A percentile compares a stretch with the other conserved stretches of the same genome.
Evolutionary conservation across 495 filamentous ascomycete genomes (phyloP).

Genomic region (Xylaria telfairii): DNA sequence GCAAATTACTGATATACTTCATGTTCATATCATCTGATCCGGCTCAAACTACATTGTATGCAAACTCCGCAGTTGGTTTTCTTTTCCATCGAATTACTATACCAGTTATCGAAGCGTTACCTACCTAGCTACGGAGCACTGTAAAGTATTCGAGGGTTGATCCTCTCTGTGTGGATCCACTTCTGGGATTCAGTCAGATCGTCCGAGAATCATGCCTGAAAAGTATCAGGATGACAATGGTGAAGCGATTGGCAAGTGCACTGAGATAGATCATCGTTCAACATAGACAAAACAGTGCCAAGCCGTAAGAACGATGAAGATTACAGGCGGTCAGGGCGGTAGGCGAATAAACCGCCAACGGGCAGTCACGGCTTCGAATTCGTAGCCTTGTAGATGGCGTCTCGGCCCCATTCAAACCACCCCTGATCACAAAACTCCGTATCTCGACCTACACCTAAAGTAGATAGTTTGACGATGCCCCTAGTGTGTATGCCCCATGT

Average conservation of each 20-base stretch:
- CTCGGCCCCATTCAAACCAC: neutral
- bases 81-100: neutral
- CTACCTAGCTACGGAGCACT: too few relatives aligned
- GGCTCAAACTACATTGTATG: neutral
- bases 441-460: neutral
- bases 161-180: neutral
- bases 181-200: conserved; percentile 12
- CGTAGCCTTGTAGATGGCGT: neutral
- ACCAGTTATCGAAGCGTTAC: too few relatives aligned
- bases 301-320: neutral
- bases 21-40: neutral
- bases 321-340: neutral
- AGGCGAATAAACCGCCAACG: neutral
- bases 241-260: neutral
- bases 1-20: neutral
- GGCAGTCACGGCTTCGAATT: neutral
- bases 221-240: conserved; percentile 15
- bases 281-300: neutral
- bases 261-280: neutral
- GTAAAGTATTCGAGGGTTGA: neutral
- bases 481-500: neutral
- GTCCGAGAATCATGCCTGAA: conserved; percentile 19
- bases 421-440: neutral
- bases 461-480: neutral
- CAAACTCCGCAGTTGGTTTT: neutral